Percentiles rank a stretch among this genome's conserved stretches.
Evolutionary conservation across 805 yeast genomes (phyloP).

Genomic region (Zygosaccharomyces kombuchaensis): DNA sequence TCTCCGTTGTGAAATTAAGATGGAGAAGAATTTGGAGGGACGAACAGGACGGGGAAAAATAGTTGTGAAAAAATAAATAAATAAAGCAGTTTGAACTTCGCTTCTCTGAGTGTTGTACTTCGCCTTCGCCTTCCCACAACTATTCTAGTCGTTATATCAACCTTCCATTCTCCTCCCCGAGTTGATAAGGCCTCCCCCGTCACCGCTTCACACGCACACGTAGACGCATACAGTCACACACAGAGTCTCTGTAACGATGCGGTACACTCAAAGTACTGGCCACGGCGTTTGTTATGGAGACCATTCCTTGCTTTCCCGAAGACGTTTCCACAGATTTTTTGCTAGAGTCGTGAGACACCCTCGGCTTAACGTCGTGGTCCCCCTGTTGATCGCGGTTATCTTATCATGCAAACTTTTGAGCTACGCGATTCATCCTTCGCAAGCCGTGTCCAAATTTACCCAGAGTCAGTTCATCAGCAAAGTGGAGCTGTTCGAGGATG

Average conservation of each 20-base stretch:
- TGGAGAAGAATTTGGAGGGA: too few relatives aligned
- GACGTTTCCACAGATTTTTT: neutral
- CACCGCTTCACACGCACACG: neutral
- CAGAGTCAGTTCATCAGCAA: slow-evolving; percentile 20
- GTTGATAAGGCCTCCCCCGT: too few relatives aligned
- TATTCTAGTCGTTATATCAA: too few relatives aligned
- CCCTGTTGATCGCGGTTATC: slow-evolving; percentile 44
- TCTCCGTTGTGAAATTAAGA: too few relatives aligned
- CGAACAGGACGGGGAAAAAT: too few relatives aligned
- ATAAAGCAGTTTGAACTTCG: too few relatives aligned
- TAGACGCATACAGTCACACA: neutral
- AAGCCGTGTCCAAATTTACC: slow-evolving; percentile 32
- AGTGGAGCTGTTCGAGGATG: slow-evolving; percentile 17
- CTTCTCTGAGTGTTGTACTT: too few relatives aligned
- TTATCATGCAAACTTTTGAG: slow-evolving; percentile 46
- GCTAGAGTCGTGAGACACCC: slow-evolving; percentile 10
- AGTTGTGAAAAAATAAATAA: too few relatives aligned
- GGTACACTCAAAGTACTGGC: neutral
- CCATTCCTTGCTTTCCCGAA: neutral
- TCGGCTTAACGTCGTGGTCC: slow-evolving; percentile 40
- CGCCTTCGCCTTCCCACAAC: too few relatives aligned
- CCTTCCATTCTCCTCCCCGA: neutral
- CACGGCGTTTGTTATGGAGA: neutral
- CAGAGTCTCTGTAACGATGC: neutral
- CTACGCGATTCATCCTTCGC: slow-evolving; percentile 2